Conservation (phyloP, 1,284 basidiomycete genomes). For the Sporisorium sorghi region DNA sequence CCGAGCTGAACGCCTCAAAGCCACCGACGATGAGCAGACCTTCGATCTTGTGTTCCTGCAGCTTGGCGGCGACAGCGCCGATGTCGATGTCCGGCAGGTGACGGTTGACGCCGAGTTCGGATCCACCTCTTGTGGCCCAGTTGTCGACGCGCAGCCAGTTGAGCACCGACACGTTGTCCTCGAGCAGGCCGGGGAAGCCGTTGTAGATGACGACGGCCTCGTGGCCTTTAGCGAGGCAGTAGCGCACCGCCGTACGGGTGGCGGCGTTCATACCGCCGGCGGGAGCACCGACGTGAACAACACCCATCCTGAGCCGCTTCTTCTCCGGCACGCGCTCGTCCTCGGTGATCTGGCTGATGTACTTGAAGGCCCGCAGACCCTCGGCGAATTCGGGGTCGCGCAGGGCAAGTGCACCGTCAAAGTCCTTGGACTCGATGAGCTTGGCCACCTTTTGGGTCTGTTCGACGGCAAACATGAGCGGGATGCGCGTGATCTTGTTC, state of each 20-base stretch:
- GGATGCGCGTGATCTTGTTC: constrained; percentile 92
- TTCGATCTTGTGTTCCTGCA: constrained; percentile 87
- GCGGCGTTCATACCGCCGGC: constrained; percentile 99
- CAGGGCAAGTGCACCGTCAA: constrained; percentile 84
- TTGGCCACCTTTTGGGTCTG: constrained; percentile 84
- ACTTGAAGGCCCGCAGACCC: constrained; percentile 82
- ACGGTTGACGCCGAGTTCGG: constrained; percentile 96
- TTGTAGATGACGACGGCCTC: constrained; percentile 91
- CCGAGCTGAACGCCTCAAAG: constrained; percentile 89
- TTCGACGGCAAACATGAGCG: constrained; percentile 90
- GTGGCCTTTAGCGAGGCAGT: constrained; percentile 91
- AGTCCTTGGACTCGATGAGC: constrained; percentile 86
- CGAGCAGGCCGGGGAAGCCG: constrained; percentile 91
- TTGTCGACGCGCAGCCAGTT: constrained; percentile 97
- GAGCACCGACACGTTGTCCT: constrained; percentile 85
- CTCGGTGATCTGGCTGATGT: constrained; percentile 71
- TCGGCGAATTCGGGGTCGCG: constrained; percentile 93
- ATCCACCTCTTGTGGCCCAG: constrained; percentile 96
- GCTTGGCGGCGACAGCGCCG: constrained; percentile 82
- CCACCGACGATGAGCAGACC: constrained; percentile 91
- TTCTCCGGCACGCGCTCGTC: constrained; percentile 75
- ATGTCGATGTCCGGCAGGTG: constrained; percentile 85
- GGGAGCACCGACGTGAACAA: constrained; percentile 95
- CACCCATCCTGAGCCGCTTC: constrained; percentile 79
- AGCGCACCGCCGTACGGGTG: constrained; percentile 90